phyloP scores from a whole-genome alignment of 371 early-diverging fungal genomes.

The Mortierella sp. region DNA sequence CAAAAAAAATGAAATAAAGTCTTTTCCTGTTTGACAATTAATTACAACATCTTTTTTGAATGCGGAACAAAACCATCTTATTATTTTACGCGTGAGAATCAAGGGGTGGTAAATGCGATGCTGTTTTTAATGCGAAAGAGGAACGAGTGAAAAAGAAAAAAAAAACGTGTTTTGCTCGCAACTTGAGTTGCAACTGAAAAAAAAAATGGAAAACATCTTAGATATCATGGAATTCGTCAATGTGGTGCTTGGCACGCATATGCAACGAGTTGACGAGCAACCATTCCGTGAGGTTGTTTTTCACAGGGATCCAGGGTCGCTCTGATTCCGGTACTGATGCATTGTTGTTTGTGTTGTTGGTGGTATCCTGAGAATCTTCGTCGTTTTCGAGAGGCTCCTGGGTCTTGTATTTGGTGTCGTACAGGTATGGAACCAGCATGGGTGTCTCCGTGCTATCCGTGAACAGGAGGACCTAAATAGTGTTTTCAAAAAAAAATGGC shows the following conservation, averaged over 20 bases:
- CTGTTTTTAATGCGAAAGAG: not conserved
- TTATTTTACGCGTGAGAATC: too few species aligned
- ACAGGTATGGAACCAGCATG: constrained; percentile 73
- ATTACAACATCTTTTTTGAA: too few species aligned
- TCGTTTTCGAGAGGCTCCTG: constrained; percentile 60
- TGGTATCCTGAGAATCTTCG: constrained; percentile 24
- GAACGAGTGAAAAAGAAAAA: too few species aligned
- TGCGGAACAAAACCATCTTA: too few species aligned
- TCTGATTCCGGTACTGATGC: constrained; percentile 27
- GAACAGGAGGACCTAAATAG: constrained; percentile 65
- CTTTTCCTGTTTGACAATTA: too few species aligned
- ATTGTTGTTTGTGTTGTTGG: constrained; percentile 7
- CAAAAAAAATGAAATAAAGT: too few species aligned
- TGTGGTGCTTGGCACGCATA: constrained; percentile 66
- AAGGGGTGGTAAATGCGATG: not conserved
- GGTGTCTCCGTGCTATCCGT: constrained; percentile 65
- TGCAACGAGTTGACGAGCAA: constrained; percentile 74
- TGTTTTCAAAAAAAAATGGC: not conserved
- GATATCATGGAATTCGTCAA: constrained; percentile 72
- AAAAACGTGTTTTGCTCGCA: too few species aligned
- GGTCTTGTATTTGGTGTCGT: constrained; percentile 64
- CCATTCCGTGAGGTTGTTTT: constrained; percentile 76
- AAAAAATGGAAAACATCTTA: constrained; percentile 33
- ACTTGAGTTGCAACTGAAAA: too few species aligned
- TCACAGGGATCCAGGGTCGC: constrained; percentile 66